These are phyloP conservation scores for Linnemannia exigua DNA, from an alignment of 192 early-diverging fungal genomes.

Conservation along the genomic window DNA sequence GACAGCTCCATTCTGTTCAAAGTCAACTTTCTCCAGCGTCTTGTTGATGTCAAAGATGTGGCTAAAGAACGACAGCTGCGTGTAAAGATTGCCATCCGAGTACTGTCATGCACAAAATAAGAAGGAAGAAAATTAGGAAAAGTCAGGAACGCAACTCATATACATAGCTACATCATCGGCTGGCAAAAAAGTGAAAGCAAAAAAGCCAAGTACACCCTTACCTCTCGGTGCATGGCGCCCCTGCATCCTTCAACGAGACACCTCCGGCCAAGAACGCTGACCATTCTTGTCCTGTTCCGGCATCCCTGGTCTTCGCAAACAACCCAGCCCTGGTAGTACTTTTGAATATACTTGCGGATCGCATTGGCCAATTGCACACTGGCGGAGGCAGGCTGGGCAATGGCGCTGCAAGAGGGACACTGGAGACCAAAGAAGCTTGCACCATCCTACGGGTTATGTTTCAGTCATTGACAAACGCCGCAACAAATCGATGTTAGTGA, in stretches of 20 bases:
- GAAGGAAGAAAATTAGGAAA: not conserved
- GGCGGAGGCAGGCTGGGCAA: conserved; percentile 59
- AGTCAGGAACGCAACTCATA: not conserved
- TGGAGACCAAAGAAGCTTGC: conserved; percentile 29
- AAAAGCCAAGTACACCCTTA: conserved; percentile 60
- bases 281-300: conserved; percentile 70
- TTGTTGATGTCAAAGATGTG: conserved; percentile 76
- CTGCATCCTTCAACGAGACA: conserved; percentile 78
- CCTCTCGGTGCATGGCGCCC: conserved; percentile 76
- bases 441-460: conserved; percentile 15
- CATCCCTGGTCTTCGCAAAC: conserved; percentile 89
- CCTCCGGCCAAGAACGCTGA: conserved; percentile 77
- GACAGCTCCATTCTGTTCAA: conserved; percentile 33
- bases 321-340: conserved; percentile 81
- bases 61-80: conserved; percentile 85
- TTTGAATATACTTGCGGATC: conserved; percentile 76
- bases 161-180: not conserved
- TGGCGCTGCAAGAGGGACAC: conserved; percentile 27
- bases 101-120: conserved; percentile 62
- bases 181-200: not conserved
- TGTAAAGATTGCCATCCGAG: conserved; percentile 81
- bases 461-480: not conserved
- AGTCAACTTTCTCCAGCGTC: conserved; percentile 39
- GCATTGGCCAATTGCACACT: conserved; percentile 72
- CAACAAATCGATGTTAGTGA: too few relatives aligned